Evolutionary conservation across 2,329 filamentous ascomycete species (phyloP).

Genomic region (Hypocrella siamensis): DNA sequence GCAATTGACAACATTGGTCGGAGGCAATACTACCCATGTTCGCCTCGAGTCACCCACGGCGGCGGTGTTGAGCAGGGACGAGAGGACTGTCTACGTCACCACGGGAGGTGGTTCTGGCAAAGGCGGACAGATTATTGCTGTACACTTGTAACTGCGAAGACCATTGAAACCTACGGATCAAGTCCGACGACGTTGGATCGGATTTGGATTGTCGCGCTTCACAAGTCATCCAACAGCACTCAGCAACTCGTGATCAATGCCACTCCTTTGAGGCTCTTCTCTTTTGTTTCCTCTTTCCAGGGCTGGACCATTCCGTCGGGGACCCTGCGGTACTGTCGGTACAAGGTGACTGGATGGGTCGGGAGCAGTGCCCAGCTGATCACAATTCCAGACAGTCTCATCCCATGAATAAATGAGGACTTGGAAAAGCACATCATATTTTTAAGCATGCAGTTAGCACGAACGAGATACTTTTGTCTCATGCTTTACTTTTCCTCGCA

Average conservation of each 20-base stretch:
- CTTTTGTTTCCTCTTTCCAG: too few relatives aligned
- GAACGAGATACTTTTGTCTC: conserved; percentile 42
- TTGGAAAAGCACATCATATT: conserved; percentile 66
- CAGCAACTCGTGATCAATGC: too few relatives aligned
- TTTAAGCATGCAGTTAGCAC: conserved; percentile 56
- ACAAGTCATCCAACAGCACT: too few relatives aligned
- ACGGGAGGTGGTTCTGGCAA: conserved; percentile 4
- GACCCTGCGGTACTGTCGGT: too few relatives aligned
- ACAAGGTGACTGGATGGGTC: conserved; percentile 68
- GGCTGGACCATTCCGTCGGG: too few relatives aligned
- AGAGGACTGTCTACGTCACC: conserved; percentile 6
- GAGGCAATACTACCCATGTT: background rate
- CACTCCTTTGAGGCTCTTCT: too few relatives aligned
- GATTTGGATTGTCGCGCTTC: too few relatives aligned
- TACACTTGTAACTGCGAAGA: too few relatives aligned
- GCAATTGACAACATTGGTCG: conserved; percentile 1
- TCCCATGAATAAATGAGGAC: conserved; percentile 61
- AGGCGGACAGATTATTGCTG: conserved; percentile 5
- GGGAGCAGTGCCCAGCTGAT: conserved; percentile 66
- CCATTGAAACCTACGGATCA: too few relatives aligned
- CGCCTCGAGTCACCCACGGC: conserved; percentile 5
- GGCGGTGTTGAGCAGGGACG: conserved; percentile 5
- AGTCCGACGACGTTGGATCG: too few relatives aligned
- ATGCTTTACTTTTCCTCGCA: too few relatives aligned
- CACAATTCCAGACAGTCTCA: conserved; percentile 58